These are phyloP conservation scores for Puccinia coronata DNA, from an alignment of 1,284 basidiomycete species.

Conservation along the genomic window DNA sequence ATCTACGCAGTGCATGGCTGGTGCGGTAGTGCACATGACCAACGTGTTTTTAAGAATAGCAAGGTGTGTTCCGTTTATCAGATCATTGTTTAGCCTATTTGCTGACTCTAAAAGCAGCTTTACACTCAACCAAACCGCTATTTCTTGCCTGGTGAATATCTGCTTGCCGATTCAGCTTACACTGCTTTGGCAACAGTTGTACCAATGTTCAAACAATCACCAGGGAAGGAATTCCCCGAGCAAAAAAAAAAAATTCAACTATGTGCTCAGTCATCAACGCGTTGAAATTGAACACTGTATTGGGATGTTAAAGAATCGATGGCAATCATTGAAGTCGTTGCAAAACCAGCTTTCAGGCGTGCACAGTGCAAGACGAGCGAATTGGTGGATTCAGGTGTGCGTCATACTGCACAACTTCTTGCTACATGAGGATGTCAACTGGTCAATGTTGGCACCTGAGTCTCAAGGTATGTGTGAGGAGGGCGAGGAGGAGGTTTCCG, in stretches of 20 bases:
- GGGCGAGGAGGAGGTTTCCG: no score
- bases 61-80: background rate
- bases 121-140: background rate
- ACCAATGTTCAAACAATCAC: conserved; percentile 4
- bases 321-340: conserved; percentile 14
- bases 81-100: no score
- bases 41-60: background rate
- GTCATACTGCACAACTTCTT: conserved; percentile 4
- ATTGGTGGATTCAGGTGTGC: background rate
- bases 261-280: background rate
- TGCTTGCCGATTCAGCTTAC: conserved; percentile 31
- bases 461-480: no score
- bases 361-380: background rate
- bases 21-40: conserved; percentile 25
- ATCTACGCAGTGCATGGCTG: conserved; percentile 16
- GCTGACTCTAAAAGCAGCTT: no score
- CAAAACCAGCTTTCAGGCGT: background rate
- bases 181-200: background rate
- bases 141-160: conserved; percentile 5
- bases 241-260: conserved; percentile 26
- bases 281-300: conserved; percentile 26
- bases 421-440: background rate
- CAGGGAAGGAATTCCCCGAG: background rate
- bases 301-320: conserved; percentile 23
- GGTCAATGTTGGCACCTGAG: no score